Evolutionary conservation across 2,329 filamentous ascomycete genomes (phyloP).

Genomic region (Diaporthe velutina): DNA sequence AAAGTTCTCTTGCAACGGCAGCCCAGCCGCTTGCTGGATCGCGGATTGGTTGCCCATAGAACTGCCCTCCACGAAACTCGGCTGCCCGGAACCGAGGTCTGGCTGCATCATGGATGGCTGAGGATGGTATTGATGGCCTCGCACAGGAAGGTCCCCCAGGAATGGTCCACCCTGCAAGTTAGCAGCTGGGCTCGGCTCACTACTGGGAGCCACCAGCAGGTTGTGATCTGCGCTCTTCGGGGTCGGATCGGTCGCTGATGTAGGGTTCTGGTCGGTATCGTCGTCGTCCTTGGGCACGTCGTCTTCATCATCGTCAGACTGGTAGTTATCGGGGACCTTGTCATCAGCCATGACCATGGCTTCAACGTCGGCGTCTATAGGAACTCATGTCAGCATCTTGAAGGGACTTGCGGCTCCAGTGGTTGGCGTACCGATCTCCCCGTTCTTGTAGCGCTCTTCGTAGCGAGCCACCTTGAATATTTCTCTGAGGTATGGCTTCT

Average conservation of each 20-base stretch:
- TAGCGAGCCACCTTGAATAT: conserved; percentile 71
- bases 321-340: conserved; percentile 61
- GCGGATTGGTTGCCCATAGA: conserved; percentile 50
- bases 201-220: conserved; percentile 51
- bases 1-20: conserved; percentile 61
- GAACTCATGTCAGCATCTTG: background rate
- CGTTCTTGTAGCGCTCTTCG: conserved; percentile 68
- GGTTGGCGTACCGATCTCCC: conserved; percentile 66
- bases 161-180: conserved; percentile 52
- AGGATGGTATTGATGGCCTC: conserved; percentile 53
- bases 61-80: conserved; percentile 54
- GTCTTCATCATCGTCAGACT: conserved; percentile 62
- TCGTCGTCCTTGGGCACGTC: conserved; percentile 58
- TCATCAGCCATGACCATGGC: conserved; percentile 67
- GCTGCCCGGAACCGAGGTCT: conserved; percentile 57
- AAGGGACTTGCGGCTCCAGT: background rate
- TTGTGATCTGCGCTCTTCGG: conserved; percentile 49
- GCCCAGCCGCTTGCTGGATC: conserved; percentile 51
- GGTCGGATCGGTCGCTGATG: conserved; percentile 52
- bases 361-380: conserved; percentile 59
- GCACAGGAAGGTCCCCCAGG: conserved; percentile 59
- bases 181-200: conserved; percentile 52
- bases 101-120: conserved; percentile 55
- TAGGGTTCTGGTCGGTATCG: conserved; percentile 48
- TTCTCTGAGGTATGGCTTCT: conserved; percentile 69